phyloP scores from a whole-genome alignment of 1,284 basidiomycete genomes.

The Ceratorhiza oryzae-sativae region DNA sequence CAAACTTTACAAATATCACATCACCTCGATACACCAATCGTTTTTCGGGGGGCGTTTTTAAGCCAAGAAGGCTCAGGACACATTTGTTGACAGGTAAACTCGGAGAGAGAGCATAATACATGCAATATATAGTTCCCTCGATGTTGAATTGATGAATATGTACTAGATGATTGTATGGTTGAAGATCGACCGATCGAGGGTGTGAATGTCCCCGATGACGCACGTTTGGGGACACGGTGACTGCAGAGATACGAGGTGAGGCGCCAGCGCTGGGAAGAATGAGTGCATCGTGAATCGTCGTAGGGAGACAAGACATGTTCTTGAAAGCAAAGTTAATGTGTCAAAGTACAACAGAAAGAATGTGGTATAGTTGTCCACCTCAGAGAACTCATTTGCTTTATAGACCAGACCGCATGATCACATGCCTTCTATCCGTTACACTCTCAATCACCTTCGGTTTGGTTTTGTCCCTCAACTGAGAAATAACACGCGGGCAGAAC shows the following conservation, averaged over 20 bases:
- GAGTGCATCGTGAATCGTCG: background rate
- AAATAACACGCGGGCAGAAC: background rate
- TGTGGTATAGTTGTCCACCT: background rate
- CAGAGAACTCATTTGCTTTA: background rate
- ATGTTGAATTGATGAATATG: background rate
- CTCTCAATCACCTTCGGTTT: background rate
- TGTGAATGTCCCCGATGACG: background rate
- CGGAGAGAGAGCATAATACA: background rate
- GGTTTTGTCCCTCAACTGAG: background rate
- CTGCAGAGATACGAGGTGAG: conserved; percentile 8
- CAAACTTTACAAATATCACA: background rate
- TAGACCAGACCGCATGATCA: background rate
- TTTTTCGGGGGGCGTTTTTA: background rate
- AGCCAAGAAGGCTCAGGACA: background rate
- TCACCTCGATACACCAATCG: background rate
- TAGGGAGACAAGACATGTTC: conserved; percentile 1
- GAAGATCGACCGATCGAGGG: background rate
- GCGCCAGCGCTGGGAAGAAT: background rate
- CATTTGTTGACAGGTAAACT: conserved; percentile 3
- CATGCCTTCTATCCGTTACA: background rate
- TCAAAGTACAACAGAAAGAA: background rate
- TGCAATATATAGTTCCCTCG: background rate
- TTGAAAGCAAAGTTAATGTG: background rate
- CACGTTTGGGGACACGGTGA: background rate
- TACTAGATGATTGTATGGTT: background rate